phyloP scores from a whole-genome alignment of 192 early-diverging fungal genomes.

The Coemansia sp. region DNA sequence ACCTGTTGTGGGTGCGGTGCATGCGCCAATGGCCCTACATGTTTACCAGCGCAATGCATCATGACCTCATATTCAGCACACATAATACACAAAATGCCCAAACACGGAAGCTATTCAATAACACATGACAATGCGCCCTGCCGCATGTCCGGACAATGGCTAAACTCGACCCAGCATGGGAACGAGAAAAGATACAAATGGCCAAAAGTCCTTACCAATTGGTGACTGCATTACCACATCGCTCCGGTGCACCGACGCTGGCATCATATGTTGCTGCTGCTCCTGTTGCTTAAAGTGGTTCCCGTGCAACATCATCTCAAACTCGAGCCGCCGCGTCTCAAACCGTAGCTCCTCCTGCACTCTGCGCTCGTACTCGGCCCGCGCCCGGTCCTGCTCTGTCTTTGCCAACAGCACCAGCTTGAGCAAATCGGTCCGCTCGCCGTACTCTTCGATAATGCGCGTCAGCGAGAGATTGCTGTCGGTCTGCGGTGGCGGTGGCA shows the following conservation, averaged over 20 bases:
- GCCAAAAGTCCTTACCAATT: conserved; percentile 27
- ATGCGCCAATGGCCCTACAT: conserved; percentile 12
- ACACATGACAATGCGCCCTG: not conserved
- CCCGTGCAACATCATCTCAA: conserved; percentile 52
- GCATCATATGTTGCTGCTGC: conserved; percentile 22
- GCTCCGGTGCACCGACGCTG: conserved; percentile 18
- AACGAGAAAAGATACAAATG: not conserved
- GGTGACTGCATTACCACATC: conserved; percentile 50
- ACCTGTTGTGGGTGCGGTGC: conserved; percentile 13
- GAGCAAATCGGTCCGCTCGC: conserved; percentile 46
- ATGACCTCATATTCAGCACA: not conserved
- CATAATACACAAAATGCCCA: not conserved
- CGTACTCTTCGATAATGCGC: conserved; percentile 41
- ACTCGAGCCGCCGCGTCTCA: conserved; percentile 48
- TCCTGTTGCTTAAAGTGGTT: conserved; percentile 53
- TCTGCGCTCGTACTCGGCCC: conserved; percentile 48
- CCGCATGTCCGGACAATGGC: conserved; percentile 7
- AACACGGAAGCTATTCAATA: not conserved
- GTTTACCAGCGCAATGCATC: not conserved
- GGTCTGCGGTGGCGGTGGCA: conserved; percentile 15
- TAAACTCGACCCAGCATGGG: not conserved
- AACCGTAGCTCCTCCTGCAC: conserved; percentile 51
- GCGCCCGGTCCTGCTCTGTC: conserved; percentile 46
- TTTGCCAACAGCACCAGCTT: conserved; percentile 47
- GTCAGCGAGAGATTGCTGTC: conserved; percentile 36